A percentile compares a stretch with the other conserved stretches of the same genome.
These are phyloP conservation scores for Cruciata laevipes DNA, from an alignment of 257 asterid genomes.

Conservation along the genomic window DNA sequence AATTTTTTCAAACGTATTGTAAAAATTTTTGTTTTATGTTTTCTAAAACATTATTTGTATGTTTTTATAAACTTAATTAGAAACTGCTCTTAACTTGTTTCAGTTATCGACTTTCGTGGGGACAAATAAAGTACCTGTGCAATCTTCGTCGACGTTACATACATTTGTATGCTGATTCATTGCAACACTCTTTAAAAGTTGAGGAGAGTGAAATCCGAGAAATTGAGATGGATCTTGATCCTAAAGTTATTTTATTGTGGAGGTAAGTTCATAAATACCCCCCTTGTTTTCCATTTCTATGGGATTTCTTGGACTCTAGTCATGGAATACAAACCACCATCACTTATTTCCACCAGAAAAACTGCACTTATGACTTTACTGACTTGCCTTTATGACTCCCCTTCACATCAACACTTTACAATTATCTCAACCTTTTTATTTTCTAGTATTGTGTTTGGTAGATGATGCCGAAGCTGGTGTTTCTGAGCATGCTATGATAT, in stretches of 20 bases:
- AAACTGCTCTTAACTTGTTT: slow-evolving; percentile 7
- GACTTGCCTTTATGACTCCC: not conserved
- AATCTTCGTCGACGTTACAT: slow-evolving; percentile 84
- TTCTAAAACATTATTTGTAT: not conserved
- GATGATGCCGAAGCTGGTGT: not conserved
- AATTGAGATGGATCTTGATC: slow-evolving; percentile 89
- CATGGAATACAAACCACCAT: not conserved
- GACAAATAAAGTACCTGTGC: slow-evolving; percentile 71
- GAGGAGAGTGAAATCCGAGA: slow-evolving; percentile 49
- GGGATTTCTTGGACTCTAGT: not conserved
- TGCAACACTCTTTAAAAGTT: slow-evolving; percentile 51
- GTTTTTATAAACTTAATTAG: not conserved
- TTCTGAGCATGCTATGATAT: not conserved
- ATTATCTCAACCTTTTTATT: not conserved
- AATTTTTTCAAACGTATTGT: not conserved
- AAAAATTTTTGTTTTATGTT: not conserved
- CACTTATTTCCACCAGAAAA: not conserved
- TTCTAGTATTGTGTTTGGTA: not conserved
- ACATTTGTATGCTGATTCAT: slow-evolving; percentile 72
- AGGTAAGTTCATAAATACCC: slow-evolving; percentile 45
- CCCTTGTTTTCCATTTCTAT: slow-evolving; percentile 8
- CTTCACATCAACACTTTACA: not conserved
- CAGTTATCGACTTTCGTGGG: slow-evolving; percentile 95
- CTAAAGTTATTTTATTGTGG: slow-evolving; percentile 88
- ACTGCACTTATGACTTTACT: not conserved